phyloP scores from a whole-genome alignment of 75 land plant species.

The Selaginella moellendorffii region DNA sequence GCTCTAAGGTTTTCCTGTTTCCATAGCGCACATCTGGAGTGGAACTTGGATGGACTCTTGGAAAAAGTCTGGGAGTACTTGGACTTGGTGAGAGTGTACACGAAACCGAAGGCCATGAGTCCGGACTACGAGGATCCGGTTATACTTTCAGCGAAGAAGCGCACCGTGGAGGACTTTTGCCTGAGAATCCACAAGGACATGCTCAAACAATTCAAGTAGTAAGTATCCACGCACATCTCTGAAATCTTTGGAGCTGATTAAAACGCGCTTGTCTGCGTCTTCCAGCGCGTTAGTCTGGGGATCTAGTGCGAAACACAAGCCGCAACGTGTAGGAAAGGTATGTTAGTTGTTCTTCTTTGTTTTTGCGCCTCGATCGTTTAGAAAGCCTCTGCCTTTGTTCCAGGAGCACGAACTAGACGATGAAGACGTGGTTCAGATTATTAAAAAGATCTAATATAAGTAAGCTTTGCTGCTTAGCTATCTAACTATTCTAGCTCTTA shows the following conservation, averaged over 20 bases:
- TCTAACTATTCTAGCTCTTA: no score
- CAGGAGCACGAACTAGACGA: conserved; percentile 95
- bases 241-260: neutral
- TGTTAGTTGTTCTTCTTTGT: neutral
- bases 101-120: conserved; percentile 92
- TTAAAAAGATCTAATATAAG: conserved; percentile 92
- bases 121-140: conserved; percentile 99
- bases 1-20: conserved; percentile 10
- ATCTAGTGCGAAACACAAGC: conserved; percentile 96
- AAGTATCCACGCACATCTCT: conserved; percentile 19
- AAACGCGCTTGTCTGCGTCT: conserved; percentile 30
- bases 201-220: conserved; percentile 97
- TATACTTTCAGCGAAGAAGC: conserved; percentile 73
- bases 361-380: neutral
- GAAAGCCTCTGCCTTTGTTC: neutral
- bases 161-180: conserved; percentile 94
- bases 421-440: conserved; percentile 99
- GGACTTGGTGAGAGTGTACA: conserved; percentile 71
- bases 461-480: no score
- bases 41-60: conserved; percentile 95
- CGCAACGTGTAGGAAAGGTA: conserved; percentile 98
- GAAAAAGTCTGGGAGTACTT: conserved; percentile 98
- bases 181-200: conserved; percentile 85
- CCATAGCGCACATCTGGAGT: conserved; percentile 90
- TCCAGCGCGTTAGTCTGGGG: conserved; percentile 99